These are phyloP conservation scores for Quercus bicolor DNA, from an alignment of 306 rosid genomes.

Conservation along the genomic window DNA sequence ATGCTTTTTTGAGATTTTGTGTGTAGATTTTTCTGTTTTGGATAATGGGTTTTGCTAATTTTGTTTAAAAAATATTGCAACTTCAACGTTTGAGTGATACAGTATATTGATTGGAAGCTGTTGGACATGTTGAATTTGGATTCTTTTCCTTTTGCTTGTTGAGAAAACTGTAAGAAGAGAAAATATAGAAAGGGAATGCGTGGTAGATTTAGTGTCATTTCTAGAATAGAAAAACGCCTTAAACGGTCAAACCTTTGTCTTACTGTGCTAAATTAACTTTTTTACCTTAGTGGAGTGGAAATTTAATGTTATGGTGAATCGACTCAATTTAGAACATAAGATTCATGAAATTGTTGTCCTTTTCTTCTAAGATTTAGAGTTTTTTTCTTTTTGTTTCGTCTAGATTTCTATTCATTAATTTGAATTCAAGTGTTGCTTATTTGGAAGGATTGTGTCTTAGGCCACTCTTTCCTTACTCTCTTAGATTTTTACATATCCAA, in stretches of 20 bases:
- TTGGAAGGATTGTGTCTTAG: neutral
- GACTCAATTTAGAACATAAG: neutral
- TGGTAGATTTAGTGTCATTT: conserved; percentile 4
- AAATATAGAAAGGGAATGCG: neutral
- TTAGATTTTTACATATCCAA: neutral
- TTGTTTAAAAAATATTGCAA: neutral
- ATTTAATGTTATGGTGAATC: neutral
- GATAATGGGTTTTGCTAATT: neutral
- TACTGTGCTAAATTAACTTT: neutral
- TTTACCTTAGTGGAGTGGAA: neutral
- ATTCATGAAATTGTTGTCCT: conserved; percentile 15
- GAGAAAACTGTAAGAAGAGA: conserved; percentile 10
- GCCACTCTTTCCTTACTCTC: neutral
- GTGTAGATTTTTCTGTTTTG: neutral
- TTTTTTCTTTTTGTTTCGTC: too few relatives aligned
- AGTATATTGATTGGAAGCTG: conserved; percentile 11
- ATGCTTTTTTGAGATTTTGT: neutral
- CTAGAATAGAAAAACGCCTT: neutral
- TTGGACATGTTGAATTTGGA: conserved; percentile 10
- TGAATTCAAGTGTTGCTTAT: neutral
- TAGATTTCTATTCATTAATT: neutral
- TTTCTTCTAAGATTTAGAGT: neutral
- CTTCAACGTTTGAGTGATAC: conserved; percentile 3
- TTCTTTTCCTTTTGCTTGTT: conserved; percentile 1
- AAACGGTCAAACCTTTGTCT: neutral